A percentile compares a stretch with the other conserved stretches of the same genome.
These are phyloP conservation scores for Blumeriella jaapii DNA, from an alignment of 2,329 filamentous ascomycete genomes.

Conservation along the genomic window DNA sequence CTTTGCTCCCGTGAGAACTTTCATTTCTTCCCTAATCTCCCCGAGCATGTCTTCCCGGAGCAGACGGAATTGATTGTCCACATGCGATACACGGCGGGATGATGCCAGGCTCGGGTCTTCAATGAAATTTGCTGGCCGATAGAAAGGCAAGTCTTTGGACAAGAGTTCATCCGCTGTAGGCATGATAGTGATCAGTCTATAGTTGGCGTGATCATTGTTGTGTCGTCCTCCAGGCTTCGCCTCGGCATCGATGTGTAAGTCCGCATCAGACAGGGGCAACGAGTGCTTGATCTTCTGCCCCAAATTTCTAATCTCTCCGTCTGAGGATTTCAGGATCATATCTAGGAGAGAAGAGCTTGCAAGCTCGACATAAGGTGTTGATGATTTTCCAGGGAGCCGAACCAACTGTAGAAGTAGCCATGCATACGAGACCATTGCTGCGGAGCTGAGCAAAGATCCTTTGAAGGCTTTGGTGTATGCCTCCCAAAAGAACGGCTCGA, in stretches of 20 bases:
- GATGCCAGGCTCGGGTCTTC: slow-evolving; percentile 27
- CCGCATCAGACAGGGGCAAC: slow-evolving; percentile 18
- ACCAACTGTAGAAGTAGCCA: slow-evolving; percentile 37
- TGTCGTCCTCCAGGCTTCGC: slow-evolving; percentile 51
- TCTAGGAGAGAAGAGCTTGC: slow-evolving; percentile 24
- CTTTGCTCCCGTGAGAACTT: slow-evolving; percentile 38
- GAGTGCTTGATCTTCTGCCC: slow-evolving; percentile 34
- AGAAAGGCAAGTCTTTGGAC: slow-evolving; percentile 41
- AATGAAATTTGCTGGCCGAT: slow-evolving; percentile 35
- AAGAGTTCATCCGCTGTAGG: slow-evolving; percentile 56
- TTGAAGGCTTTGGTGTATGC: slow-evolving; percentile 23
- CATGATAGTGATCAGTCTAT: slow-evolving; percentile 48
- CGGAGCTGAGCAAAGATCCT: slow-evolving; percentile 19
- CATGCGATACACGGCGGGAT: slow-evolving; percentile 36
- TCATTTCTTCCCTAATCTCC: slow-evolving; percentile 51
- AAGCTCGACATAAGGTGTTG: slow-evolving; percentile 19
- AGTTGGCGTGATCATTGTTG: slow-evolving; percentile 58
- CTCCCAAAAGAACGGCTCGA: slow-evolving; percentile 41
- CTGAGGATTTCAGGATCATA: slow-evolving; percentile 12
- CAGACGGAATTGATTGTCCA: slow-evolving; percentile 63
- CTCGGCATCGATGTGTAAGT: slow-evolving; percentile 9
- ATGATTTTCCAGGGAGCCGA: slow-evolving; percentile 22
- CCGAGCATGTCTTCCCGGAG: slow-evolving; percentile 57
- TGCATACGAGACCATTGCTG: slow-evolving; percentile 27
- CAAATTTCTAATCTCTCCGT: slow-evolving; percentile 24